Conservation (phyloP, 257 asterid species). For the Rubia yunnanensis region DNA sequence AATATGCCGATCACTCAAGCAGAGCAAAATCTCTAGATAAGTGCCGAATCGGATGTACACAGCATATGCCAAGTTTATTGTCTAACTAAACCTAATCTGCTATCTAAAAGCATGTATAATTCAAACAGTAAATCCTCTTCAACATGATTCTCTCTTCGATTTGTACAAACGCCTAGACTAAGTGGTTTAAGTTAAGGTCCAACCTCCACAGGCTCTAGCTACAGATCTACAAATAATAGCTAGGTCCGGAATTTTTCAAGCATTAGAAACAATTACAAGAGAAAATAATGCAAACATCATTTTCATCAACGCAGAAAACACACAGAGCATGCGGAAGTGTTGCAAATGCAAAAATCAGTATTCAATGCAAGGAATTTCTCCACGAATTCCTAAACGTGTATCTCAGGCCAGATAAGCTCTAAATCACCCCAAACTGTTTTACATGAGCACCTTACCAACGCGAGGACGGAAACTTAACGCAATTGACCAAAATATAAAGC, state of each 20-base stretch:
- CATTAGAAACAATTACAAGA: neutral
- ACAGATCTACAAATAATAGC: neutral
- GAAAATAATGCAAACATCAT: neutral
- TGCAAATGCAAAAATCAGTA: neutral
- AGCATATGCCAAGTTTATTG: neutral
- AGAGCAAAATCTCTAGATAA: neutral
- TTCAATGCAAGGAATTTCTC: neutral
- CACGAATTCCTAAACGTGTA: neutral
- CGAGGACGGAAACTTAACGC: neutral
- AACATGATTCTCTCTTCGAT: neutral
- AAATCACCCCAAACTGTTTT: neutral
- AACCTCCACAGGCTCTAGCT: neutral
- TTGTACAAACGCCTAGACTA: neutral
- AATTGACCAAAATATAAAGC: neutral
- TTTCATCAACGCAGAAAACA: neutral
- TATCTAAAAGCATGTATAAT: too few relatives aligned
- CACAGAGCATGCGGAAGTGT: neutral
- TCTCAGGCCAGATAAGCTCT: neutral
- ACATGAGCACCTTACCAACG: neutral
- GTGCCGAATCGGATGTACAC: neutral
- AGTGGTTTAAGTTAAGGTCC: neutral
- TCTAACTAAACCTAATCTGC: neutral
- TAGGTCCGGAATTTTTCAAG: neutral
- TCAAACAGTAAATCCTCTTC: neutral
- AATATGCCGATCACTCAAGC: neutral